A percentile compares a stretch with the other conserved stretches of the same genome.
These are phyloP conservation scores for Tulasnella sp. DNA, from an alignment of 768 basidiomycete genomes.

Conservation along the genomic window DNA sequence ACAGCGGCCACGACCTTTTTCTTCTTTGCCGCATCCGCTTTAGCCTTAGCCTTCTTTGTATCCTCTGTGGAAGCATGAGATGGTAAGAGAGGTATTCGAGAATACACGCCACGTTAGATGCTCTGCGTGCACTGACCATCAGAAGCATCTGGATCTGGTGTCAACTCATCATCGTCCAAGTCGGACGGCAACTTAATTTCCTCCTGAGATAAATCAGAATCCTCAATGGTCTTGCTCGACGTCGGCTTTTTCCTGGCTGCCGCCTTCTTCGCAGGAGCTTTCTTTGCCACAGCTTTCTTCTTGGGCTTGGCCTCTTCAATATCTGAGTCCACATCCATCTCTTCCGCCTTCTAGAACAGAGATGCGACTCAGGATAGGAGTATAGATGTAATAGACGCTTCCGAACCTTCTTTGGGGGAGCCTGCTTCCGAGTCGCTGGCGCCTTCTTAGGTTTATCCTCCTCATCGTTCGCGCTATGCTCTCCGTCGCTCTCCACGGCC, in stretches of 20 bases:
- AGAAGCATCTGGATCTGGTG: conserved; percentile 33
- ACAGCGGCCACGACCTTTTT: background rate
- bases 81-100: too few relatives aligned
- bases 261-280: conserved; percentile 35
- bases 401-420: conserved; percentile 36
- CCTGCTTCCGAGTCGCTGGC: conserved; percentile 25
- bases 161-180: conserved; percentile 34
- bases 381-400: conserved; percentile 8
- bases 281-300: conserved; percentile 22
- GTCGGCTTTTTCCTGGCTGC: conserved; percentile 30
- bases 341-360: background rate
- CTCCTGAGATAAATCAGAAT: conserved; percentile 23
- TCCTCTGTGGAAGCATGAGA: too few relatives aligned
- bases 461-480: background rate
- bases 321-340: conserved; percentile 3
- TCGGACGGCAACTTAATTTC: conserved; percentile 35
- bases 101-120: too few relatives aligned
- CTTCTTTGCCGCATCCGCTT: background rate
- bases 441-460: conserved; percentile 34
- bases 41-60: background rate
- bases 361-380: background rate
- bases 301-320: conserved; percentile 23
- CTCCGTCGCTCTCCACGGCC: background rate
- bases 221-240: conserved; percentile 19
- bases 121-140: too few relatives aligned